Evolutionary conservation across 2,329 filamentous ascomycete genomes (phyloP).

Genomic region (Parascedosporium putredinis): DNA sequence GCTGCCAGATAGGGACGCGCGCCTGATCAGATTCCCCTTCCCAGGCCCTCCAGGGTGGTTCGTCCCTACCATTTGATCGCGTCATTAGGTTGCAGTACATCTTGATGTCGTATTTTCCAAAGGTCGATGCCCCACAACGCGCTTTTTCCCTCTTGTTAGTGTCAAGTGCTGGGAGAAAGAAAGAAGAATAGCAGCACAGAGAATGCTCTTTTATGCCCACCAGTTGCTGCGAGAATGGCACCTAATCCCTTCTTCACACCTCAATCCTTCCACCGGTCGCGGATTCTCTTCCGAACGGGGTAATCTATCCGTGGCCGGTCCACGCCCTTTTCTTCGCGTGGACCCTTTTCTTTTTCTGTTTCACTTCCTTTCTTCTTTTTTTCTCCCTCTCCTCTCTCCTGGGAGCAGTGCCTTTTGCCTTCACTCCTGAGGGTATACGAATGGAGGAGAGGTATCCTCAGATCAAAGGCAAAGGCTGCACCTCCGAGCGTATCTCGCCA

Average conservation of each 20-base stretch:
- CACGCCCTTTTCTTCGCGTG: not conserved
- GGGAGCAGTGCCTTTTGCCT: no score
- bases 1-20: not conserved
- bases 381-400: no score
- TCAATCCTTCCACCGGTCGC: not conserved
- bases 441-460: no score
- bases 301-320: not conserved
- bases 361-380: not conserved
- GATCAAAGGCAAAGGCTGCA: no score
- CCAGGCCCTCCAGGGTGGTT: not conserved
- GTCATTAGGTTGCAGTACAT: conserved; percentile 6
- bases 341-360: not conserved
- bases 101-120: not conserved
- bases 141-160: not conserved
- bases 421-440: no score
- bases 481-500: no score
- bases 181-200: not conserved
- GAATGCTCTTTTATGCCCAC: no score
- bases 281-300: not conserved
- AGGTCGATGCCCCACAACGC: not conserved
- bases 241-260: not conserved
- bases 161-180: not conserved
- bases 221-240: not conserved
- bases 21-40: not conserved
- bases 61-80: conserved; percentile 1